Base-by-base conservation (phyloP, 305 asterid species). In the Stenogyne calaminthoides region DNA sequence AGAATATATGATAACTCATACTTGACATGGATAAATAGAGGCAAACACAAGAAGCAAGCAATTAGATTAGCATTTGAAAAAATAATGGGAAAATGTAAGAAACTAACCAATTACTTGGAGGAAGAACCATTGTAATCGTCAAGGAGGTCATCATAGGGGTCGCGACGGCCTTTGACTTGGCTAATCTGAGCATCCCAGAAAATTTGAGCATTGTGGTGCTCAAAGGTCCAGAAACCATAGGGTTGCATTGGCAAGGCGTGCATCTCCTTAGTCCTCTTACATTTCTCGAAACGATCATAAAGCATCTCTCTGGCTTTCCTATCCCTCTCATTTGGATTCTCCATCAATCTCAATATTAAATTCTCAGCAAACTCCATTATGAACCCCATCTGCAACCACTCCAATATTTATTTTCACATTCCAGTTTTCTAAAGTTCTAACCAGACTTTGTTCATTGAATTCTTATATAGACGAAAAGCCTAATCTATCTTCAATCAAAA, bases 281-380 rank as follows among this genome's bases (percentile, higher is more conserved):
- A 75, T 65, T 51, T 68, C 64, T 78, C 87, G 11, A 64, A 25
- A 27, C 69, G 32, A 2, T 83, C 79, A 54, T 83, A 83, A 77
- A 83, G 40, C n/a, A 77, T 87, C 82, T 88, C 97, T 78, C 99
- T 84, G 54, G 87, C 89, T 18, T 73, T 80, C 79, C 70, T 82
- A 80, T 94, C 99, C 74, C 97, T 90, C 83, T 92, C 95, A 58
- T 76, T 71, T 6, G 97, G 98, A 70, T 92, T 89, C 86, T 92
- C 97, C 99, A 92, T 95, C 84, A 94, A 1, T 32, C 96, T 84
- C 71, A 95, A 82, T 40, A 94, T 55, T 80, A 90, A 77, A 78
- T 92, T 90, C 85, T 95, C 99, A 0, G 99, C 97, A 83, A 94
- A 90, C 81, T 95, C 99, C 99, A 92, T 90, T 64, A 92, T 85